phyloP scores from a whole-genome alignment of 2,329 filamentous ascomycete genomes.

The Ophiostoma ulmi region DNA sequence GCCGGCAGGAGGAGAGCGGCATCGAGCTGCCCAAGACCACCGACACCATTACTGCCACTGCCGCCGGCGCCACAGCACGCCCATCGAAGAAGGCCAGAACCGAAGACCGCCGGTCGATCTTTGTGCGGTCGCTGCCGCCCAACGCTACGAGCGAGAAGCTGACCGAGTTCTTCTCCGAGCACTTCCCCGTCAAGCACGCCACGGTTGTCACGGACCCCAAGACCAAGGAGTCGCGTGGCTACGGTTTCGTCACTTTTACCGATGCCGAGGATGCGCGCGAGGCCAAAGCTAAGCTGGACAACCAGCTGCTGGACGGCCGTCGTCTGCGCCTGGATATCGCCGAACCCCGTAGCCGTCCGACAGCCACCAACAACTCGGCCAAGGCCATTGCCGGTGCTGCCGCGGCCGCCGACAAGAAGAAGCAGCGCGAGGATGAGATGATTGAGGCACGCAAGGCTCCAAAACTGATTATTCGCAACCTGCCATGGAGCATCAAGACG shows the following conservation, averaged over 20 bases:
- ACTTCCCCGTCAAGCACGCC: constrained; percentile 92
- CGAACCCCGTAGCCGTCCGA: constrained; percentile 70
- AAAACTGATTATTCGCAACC: constrained; percentile 82
- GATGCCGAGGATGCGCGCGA: constrained; percentile 84
- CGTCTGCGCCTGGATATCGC: constrained; percentile 84
- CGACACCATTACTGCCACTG: not conserved
- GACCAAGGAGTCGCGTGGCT: constrained; percentile 84
- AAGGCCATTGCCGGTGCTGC: constrained; percentile 36
- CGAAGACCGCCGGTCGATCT: constrained; percentile 67
- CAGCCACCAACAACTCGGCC: constrained; percentile 38
- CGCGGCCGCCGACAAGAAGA: constrained; percentile 42
- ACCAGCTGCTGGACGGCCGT: constrained; percentile 69
- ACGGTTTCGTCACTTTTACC: constrained; percentile 94
- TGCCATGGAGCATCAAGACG: constrained; percentile 93
- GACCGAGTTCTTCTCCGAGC: constrained; percentile 86
- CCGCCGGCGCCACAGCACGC: constrained; percentile 22
- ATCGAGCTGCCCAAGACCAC: constrained; percentile 11
- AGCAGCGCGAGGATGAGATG: constrained; percentile 55
- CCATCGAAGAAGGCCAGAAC: constrained; percentile 53
- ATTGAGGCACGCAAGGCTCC: constrained; percentile 58
- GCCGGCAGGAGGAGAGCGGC: constrained; percentile 25
- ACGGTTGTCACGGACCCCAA: constrained; percentile 82
- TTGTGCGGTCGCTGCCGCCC: constrained; percentile 79
- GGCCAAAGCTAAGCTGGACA: constrained; percentile 76
- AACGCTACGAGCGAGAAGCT: constrained; percentile 75